These are phyloP conservation scores for Diutina rugosa DNA, from an alignment of 1,139 yeast species.

Conservation along the genomic window DNA sequence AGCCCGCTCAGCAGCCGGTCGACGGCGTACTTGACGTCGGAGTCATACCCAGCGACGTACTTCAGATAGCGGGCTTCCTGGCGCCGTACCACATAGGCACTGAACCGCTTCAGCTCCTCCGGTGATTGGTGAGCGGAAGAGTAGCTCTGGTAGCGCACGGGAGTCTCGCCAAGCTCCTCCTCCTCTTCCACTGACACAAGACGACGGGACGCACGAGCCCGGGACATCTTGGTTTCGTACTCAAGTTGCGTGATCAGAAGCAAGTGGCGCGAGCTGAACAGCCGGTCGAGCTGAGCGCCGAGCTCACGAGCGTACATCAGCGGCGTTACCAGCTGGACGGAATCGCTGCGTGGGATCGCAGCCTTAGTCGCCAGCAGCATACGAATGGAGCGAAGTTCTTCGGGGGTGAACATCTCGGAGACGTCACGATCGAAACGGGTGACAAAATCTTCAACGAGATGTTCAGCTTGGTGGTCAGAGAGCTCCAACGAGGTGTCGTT, in stretches of 20 bases:
- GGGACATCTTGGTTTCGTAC: not conserved
- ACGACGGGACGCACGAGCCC: not conserved
- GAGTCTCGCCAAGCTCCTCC: not conserved
- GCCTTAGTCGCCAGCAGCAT: not conserved
- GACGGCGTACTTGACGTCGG: not conserved
- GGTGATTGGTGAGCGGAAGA: not conserved
- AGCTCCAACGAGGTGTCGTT: not conserved
- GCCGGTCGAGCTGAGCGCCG: not conserved
- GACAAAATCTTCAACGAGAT: not conserved
- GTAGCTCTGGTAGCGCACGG: not conserved
- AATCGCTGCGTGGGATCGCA: not conserved
- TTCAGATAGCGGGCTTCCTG: not conserved
- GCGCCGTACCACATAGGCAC: not conserved
- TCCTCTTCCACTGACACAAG: not conserved
- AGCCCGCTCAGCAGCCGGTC: not conserved
- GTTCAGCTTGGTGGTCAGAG: not conserved
- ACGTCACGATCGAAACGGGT: not conserved
- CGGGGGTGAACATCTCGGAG: not conserved
- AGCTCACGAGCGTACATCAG: constrained; percentile 1
- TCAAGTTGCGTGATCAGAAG: not conserved
- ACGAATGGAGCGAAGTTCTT: not conserved
- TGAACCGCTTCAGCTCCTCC: not conserved
- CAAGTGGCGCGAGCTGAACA: not conserved
- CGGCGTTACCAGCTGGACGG: constrained; percentile 1
- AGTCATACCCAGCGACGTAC: not conserved